A percentile compares a stretch with the other conserved stretches of the same genome.
These are phyloP conservation scores for Tagetes patula DNA, from an alignment of 129 eudicot species.

Conservation along the genomic window DNA sequence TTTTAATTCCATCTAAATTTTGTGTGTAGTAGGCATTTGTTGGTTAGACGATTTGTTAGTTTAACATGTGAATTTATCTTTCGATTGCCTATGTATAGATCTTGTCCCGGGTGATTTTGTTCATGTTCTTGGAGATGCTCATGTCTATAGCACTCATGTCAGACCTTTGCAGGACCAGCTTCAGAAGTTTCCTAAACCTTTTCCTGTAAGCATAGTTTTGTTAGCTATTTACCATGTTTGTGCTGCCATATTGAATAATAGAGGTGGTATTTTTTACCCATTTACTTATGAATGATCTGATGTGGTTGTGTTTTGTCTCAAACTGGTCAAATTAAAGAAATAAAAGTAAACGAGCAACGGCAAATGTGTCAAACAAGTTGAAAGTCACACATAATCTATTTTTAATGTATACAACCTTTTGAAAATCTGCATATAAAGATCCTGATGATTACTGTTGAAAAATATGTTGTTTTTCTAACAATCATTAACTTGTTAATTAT, in stretches of 20 bases:
- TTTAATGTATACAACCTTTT: not conserved
- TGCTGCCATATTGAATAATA: not conserved
- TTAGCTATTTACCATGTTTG: not conserved
- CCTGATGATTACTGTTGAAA: not conserved
- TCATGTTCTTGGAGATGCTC: slow-evolving; percentile 89
- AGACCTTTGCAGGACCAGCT: slow-evolving; percentile 89
- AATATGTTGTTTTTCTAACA: not conserved
- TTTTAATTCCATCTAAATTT: not conserved
- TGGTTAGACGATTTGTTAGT: not conserved
- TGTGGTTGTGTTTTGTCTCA: not conserved
- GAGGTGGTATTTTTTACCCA: not conserved
- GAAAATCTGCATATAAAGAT: not conserved
- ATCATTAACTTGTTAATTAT: not conserved
- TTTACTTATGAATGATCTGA: not conserved
- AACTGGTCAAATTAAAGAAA: not conserved
- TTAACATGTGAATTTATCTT: not conserved
- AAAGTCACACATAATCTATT: not conserved
- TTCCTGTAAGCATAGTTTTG: slow-evolving; percentile 60
- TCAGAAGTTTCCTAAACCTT: slow-evolving; percentile 75
- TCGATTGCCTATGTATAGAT: slow-evolving; percentile 40
- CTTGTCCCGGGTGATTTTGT: slow-evolving; percentile 90
- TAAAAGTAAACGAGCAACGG: slow-evolving; percentile 1
- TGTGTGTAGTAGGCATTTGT: not conserved
- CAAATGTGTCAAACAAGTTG: not conserved
- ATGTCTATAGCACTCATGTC: slow-evolving; percentile 75